Percentiles rank a stretch among this genome's conserved stretches.
phyloP scores from a whole-genome alignment of 345 rosid genomes.

The Passiflora organensis region DNA sequence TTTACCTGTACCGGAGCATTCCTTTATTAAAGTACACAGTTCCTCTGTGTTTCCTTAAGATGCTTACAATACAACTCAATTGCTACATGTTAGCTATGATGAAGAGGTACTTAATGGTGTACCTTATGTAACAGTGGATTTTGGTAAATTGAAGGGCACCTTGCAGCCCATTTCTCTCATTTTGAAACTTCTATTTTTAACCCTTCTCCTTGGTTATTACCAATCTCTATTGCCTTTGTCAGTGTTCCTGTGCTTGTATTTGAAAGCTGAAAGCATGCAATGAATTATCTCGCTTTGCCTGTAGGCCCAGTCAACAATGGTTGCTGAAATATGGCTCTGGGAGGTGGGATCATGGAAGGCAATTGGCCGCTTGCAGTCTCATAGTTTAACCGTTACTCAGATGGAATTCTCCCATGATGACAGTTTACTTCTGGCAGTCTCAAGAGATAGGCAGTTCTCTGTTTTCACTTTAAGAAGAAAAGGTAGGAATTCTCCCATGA shows the following conservation, averaged over 20 bases:
- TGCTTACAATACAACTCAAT: no score
- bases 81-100: no score
- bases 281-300: neutral
- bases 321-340: conserved; percentile 94
- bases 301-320: conserved; percentile 78
- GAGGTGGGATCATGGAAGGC: conserved; percentile 95
- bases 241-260: neutral
- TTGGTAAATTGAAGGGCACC: no score
- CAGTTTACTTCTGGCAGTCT: conserved; percentile 72
- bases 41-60: no score
- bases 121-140: no score
- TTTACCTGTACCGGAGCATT: neutral
- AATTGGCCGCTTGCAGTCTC: conserved; percentile 79
- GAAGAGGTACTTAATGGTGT: no score
- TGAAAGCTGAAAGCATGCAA: neutral
- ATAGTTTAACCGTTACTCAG: conserved; percentile 87
- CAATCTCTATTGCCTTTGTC: no score
- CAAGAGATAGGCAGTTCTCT: conserved; percentile 92
- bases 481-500: conserved; percentile 28
- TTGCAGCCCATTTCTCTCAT: no score
- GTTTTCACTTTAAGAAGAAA: conserved; percentile 59
- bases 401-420: conserved; percentile 80
- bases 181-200: no score
- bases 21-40: no score
- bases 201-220: no score